Conservation (phyloP, 164 flowering plant genomes). For the Nymphaea thermarum region DNA sequence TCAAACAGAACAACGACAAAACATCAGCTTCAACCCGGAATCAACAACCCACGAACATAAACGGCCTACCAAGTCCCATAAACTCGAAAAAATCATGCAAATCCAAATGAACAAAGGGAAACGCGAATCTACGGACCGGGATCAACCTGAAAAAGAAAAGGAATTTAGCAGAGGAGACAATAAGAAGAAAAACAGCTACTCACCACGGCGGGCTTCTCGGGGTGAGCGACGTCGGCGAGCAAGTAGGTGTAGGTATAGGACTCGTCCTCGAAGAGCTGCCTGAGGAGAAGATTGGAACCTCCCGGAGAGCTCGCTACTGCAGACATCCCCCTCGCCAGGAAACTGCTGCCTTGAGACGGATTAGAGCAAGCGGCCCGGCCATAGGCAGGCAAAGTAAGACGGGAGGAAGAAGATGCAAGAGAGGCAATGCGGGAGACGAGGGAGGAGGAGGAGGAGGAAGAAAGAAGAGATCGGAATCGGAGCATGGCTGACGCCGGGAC, state of each 20-base stretch:
- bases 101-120: too few relatives aligned
- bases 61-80: too few relatives aligned
- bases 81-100: too few relatives aligned
- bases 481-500: neutral
- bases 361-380: neutral
- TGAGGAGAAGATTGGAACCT: slow-evolving; percentile 41
- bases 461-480: neutral
- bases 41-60: too few relatives aligned
- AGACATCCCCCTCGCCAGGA: neutral
- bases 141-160: too few relatives aligned
- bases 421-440: neutral
- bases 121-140: too few relatives aligned
- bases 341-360: neutral
- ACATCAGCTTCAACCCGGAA: too few relatives aligned
- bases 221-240: slow-evolving; percentile 80
- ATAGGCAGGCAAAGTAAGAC: too few relatives aligned
- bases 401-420: neutral
- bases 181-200: neutral
- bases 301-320: neutral
- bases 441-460: neutral
- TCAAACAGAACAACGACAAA: too few relatives aligned
- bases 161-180: neutral
- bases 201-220: slow-evolving; percentile 84
- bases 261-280: slow-evolving; percentile 30
- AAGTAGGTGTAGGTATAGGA: slow-evolving; percentile 88